Evolutionary conservation across 192 early-diverging fungal genomes (phyloP).

Genomic region (Coemansia aciculifera): DNA sequence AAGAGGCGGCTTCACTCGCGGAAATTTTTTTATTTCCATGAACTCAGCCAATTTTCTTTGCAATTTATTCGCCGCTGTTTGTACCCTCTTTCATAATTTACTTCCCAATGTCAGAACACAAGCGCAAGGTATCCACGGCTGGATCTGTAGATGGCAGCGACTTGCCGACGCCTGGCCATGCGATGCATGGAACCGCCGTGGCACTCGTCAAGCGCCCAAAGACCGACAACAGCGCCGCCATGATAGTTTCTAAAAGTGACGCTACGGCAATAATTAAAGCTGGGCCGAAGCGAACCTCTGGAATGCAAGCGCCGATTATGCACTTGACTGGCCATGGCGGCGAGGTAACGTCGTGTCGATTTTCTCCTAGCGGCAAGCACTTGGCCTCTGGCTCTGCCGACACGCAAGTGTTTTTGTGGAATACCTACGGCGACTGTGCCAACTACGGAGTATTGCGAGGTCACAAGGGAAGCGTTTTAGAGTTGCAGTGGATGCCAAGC

Average conservation of each 20-base stretch:
- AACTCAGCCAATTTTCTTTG: background rate
- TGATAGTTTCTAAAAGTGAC: background rate
- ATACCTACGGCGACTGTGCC: conserved; percentile 83
- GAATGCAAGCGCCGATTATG: conserved; percentile 83
- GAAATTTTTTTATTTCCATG: background rate
- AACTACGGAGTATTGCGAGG: conserved; percentile 90
- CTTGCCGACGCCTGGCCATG: background rate
- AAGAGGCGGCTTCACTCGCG: background rate
- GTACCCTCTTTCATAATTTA: background rate
- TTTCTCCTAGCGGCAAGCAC: conserved; percentile 80
- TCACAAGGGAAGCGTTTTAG: conserved; percentile 80
- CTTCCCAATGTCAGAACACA: conserved; percentile 40
- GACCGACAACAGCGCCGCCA: conserved; percentile 12
- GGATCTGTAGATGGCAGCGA: conserved; percentile 13
- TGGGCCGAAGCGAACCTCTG: conserved; percentile 65
- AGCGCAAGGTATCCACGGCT: conserved; percentile 26
- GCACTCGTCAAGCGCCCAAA: conserved; percentile 50
- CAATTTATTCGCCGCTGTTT: background rate
- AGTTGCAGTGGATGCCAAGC: conserved; percentile 90
- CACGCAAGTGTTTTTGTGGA: conserved; percentile 88
- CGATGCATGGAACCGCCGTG: conserved; percentile 31
- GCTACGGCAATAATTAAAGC: conserved; percentile 25
- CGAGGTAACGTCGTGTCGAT: conserved; percentile 81
- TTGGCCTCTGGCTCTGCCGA: conserved; percentile 84
- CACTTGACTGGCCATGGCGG: conserved; percentile 78